Percentiles rank a stretch among this genome's conserved stretches.
These are phyloP conservation scores for Tricholomella constricta DNA, from an alignment of 768 basidiomycete species.

Conservation along the genomic window DNA sequence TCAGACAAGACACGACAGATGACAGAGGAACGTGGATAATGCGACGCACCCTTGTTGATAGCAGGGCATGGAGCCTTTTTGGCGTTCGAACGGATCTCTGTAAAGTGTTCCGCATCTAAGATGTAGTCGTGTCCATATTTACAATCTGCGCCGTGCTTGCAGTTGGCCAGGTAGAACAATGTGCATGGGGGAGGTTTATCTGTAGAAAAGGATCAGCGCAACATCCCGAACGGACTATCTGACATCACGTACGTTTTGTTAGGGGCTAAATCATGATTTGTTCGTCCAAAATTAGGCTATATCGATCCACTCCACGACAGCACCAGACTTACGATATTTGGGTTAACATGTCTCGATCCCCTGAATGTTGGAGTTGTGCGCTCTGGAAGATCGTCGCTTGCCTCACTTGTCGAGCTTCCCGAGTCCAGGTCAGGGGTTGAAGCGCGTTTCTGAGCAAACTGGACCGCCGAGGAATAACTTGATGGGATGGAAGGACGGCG, in stretches of 20 bases:
- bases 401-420: slow-evolving; percentile 48
- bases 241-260: slow-evolving; percentile 56
- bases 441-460: slow-evolving; percentile 31
- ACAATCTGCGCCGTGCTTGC: slow-evolving; percentile 60
- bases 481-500: slow-evolving; percentile 22
- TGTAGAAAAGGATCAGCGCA: slow-evolving; percentile 26
- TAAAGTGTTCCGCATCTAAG: slow-evolving; percentile 53
- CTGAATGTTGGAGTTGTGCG: slow-evolving; percentile 34
- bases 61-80: slow-evolving; percentile 65
- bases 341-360: slow-evolving; percentile 48
- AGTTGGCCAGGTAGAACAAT: slow-evolving; percentile 61
- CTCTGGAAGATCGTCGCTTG: slow-evolving; percentile 37
- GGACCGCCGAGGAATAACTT: slow-evolving; percentile 49
- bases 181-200: slow-evolving; percentile 71
- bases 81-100: slow-evolving; percentile 55
- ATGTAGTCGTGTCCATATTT: slow-evolving; percentile 66
- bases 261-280: slow-evolving; percentile 41
- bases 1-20: slow-evolving; percentile 11
- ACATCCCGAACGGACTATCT: slow-evolving; percentile 7
- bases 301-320: not conserved
- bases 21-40: not conserved
- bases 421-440: slow-evolving; percentile 42
- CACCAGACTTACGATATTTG: slow-evolving; percentile 47
- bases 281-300: not conserved
- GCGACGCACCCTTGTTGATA: slow-evolving; percentile 52